Evolutionary conservation across 2,329 filamentous ascomycete genomes (phyloP), one percentile per base, ranked within the genome.

Genomic region (Pseudogymnoascus sp.): DNA sequence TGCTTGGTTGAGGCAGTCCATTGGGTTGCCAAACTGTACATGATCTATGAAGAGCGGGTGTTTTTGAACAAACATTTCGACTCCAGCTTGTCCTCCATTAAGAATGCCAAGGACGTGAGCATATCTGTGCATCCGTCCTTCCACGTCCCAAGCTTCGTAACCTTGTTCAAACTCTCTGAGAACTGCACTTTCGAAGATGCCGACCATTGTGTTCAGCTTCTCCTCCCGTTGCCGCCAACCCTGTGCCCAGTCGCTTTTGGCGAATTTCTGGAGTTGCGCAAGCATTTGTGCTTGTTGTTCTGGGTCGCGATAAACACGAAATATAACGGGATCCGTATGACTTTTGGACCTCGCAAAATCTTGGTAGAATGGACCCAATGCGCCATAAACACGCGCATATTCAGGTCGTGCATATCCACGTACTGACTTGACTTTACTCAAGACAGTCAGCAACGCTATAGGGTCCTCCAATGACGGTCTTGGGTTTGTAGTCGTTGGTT

Each of bases 131-230:
- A 98, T 97, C 63, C 87, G 83, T 1, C 91, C 92, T 68, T 96
- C 90, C 63, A 96, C 86, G 74, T 99, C 93, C 78, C 89, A 90
- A 48, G 86, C 87, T 74, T 95, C 91, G 69, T 96, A 96, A 3
- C 92, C 95, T 72, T 95, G 90, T 75, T 96, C 90, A 69, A 99
- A 99, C 74, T 99, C 95, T 60, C 90, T 85, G 62, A 97, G 78
- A 3, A 96, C 93, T 3, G 93, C 92, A 64, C 88, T 92, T 77
- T 98, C 93, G 71, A 99, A 99, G 65, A 95, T 87, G 39, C 83
- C 83, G 68, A 88, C 85, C 83, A 96, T 92, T 23, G 82, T 83
- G 39, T 84, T 80, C 19, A 99, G 79, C 72, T 88, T 90, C 67
- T 89, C 85, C 70, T 90, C 85, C 48, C 93, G 81, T 69, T 85